phyloP scores from a whole-genome alignment of 2,329 filamentous ascomycete species.

The Hypoxylon sp. region DNA sequence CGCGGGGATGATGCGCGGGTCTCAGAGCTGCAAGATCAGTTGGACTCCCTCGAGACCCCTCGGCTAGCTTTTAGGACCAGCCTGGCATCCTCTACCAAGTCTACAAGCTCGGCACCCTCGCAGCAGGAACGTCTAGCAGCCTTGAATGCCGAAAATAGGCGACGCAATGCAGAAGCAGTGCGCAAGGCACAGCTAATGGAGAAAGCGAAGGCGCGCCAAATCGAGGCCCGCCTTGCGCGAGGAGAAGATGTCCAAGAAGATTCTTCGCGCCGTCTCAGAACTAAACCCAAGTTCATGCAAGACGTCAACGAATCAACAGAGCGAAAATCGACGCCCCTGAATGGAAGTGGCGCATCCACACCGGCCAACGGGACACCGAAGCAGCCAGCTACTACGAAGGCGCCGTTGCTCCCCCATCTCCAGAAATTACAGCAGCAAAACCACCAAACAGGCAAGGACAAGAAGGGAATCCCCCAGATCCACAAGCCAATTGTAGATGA shows the following conservation, averaged over 20 bases:
- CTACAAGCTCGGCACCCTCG: constrained; percentile 62
- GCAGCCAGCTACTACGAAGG: constrained; percentile 56
- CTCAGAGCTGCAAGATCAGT: constrained; percentile 68
- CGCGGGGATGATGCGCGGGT: constrained; percentile 71
- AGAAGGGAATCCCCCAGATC: constrained; percentile 74
- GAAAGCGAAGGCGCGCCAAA: constrained; percentile 71
- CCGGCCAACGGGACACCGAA: constrained; percentile 67
- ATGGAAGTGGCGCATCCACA: constrained; percentile 63
- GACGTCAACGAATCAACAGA: constrained; percentile 68
- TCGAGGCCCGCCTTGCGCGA: constrained; percentile 70
- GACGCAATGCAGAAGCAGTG: constrained; percentile 88
- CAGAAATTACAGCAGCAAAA: constrained; percentile 67
- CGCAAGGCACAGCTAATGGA: constrained; percentile 91
- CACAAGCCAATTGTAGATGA: constrained; percentile 89
- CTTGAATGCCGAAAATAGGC: constrained; percentile 86
- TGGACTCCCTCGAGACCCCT: constrained; percentile 73
- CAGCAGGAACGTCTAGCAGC: constrained; percentile 87
- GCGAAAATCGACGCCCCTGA: constrained; percentile 62
- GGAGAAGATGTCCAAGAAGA: constrained; percentile 73
- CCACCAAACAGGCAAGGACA: constrained; percentile 67
- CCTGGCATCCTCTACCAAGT: constrained; percentile 67
- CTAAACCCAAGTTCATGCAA: constrained; percentile 75
- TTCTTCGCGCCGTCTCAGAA: constrained; percentile 72
- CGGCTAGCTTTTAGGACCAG: constrained; percentile 81
- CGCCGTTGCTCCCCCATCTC: constrained; percentile 62